These are phyloP conservation scores for Suillus alpinus DNA, from an alignment of 768 basidiomycete genomes.

Conservation along the genomic window DNA sequence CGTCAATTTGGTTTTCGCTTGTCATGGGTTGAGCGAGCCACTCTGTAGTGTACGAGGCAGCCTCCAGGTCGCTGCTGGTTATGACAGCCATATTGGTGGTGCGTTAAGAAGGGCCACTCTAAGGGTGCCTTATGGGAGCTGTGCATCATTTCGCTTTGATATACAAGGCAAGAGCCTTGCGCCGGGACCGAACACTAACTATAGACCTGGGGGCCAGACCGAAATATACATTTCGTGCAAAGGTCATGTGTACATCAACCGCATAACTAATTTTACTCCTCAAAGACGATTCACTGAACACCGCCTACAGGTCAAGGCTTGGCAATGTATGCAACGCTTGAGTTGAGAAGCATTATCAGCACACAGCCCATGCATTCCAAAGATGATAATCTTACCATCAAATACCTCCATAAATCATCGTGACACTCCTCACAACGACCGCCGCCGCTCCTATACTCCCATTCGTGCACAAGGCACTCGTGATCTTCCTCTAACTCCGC, in stretches of 20 bases:
- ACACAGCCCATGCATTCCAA: neutral
- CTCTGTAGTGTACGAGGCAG: neutral
- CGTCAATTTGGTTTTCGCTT: neutral
- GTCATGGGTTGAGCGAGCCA: neutral
- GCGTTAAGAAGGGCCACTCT: neutral
- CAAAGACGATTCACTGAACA: slow-evolving; percentile 26
- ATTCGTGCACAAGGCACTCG: slow-evolving; percentile 46
- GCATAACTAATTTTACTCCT: neutral
- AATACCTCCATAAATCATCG: slow-evolving; percentile 34
- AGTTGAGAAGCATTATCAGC: neutral
- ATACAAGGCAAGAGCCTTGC: slow-evolving; percentile 1
- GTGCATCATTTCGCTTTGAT: neutral
- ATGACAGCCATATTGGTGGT: neutral
- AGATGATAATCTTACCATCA: slow-evolving; percentile 41
- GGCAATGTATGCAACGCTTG: slow-evolving; percentile 23
- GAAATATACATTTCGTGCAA: neutral
- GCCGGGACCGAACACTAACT: neutral
- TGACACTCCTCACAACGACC: slow-evolving; percentile 48
- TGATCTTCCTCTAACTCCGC: slow-evolving; percentile 47
- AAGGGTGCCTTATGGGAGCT: neutral
- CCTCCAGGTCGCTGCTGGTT: neutral
- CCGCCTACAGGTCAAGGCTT: slow-evolving; percentile 22
- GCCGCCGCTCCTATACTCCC: slow-evolving; percentile 43
- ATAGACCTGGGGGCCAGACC: neutral
- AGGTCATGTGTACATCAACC: neutral